Percentiles rank a stretch among this genome's conserved stretches.
These are phyloP conservation scores for Dactylellina leptospora DNA, from an alignment of 2,329 filamentous ascomycete species.

Conservation along the genomic window DNA sequence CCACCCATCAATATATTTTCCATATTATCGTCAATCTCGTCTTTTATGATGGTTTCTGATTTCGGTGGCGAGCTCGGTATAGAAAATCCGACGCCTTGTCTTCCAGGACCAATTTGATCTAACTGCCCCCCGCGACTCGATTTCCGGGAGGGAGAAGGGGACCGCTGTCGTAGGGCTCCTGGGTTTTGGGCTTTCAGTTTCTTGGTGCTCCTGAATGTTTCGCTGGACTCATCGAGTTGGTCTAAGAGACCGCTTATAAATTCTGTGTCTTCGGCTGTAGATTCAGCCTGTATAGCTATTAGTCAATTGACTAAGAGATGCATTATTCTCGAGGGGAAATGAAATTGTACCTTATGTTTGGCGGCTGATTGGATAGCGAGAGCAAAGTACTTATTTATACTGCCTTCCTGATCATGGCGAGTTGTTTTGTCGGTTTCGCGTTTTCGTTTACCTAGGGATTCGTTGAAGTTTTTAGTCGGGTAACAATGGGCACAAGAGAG, in stretches of 20 bases:
- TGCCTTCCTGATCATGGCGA: constrained; percentile 84
- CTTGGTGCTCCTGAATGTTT: constrained; percentile 31
- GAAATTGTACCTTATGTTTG: constrained; percentile 93
- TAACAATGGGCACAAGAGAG: background rate
- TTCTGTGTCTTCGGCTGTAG: constrained; percentile 83
- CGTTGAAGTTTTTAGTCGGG: background rate
- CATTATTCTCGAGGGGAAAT: no score
- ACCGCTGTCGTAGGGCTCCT: constrained; percentile 12
- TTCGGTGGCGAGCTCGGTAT: constrained; percentile 56
- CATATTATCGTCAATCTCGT: background rate
- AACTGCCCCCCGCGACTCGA: background rate
- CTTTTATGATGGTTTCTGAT: background rate
- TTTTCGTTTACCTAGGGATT: constrained; percentile 75
- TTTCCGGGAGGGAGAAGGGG: constrained; percentile 16
- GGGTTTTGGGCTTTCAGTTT: constrained; percentile 38
- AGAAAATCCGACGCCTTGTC: constrained; percentile 55
- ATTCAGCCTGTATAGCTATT: constrained; percentile 36
- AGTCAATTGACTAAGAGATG: no score
- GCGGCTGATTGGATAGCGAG: constrained; percentile 68
- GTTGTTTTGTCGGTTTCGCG: constrained; percentile 86
- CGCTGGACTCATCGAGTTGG: constrained; percentile 73
- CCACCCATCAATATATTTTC: background rate
- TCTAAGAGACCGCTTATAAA: constrained; percentile 86
- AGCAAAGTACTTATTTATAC: constrained; percentile 95
- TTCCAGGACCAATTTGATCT: background rate